Evolutionary conservation across 1,139 yeast species (phyloP).

Genomic region (Spencermartinsiella ligniputridi): DNA sequence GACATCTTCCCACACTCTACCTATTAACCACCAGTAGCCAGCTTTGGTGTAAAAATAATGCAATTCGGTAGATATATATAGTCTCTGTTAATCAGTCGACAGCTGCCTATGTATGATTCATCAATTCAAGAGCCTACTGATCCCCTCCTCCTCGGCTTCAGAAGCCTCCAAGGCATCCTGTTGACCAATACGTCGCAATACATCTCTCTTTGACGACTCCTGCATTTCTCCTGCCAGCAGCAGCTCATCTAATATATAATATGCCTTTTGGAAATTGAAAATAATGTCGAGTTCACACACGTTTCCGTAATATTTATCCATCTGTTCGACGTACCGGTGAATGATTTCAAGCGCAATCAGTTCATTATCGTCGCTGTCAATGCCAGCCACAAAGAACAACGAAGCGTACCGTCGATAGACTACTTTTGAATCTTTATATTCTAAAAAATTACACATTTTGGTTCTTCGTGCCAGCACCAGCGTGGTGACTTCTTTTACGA

Average conservation of each 20-base stretch:
- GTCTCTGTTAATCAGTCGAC: too few species aligned
- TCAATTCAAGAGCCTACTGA: conserved; percentile 25
- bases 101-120: not conserved
- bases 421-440: conserved; percentile 81
- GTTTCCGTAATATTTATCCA: conserved; percentile 96
- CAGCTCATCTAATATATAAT: conserved; percentile 85
- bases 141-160: conserved; percentile 46
- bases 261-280: conserved; percentile 91
- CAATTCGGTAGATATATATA: too few species aligned
- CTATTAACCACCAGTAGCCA: too few species aligned
- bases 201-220: conserved; percentile 79
- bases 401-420: conserved; percentile 93
- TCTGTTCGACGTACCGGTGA: conserved; percentile 91
- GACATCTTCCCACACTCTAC: too few species aligned
- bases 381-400: conserved; percentile 81
- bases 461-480: conserved; percentile 79
- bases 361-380: conserved; percentile 82
- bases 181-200: conserved; percentile 67
- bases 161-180: conserved; percentile 73
- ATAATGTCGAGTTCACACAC: conserved; percentile 86
- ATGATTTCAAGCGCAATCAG: conserved; percentile 78
- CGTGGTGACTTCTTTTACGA: conserved; percentile 82
- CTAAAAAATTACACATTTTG: conserved; percentile 94
- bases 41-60: too few species aligned
- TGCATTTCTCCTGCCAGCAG: conserved; percentile 76